Evolutionary conservation across 2,329 filamentous ascomycete genomes (phyloP).

Genomic region (Chrysosporium keratinophilum): DNA sequence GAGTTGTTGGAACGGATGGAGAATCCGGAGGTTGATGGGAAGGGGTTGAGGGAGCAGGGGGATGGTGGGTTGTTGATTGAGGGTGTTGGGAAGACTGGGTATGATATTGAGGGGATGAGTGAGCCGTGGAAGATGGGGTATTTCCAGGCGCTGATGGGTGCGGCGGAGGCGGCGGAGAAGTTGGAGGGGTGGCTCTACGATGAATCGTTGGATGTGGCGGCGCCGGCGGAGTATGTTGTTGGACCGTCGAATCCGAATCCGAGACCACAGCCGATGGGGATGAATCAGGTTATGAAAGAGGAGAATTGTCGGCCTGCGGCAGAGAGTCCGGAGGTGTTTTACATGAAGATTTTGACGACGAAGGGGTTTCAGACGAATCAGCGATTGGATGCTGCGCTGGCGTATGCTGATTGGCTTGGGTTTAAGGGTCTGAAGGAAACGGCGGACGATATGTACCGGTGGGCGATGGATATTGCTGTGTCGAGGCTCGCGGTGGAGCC

Average conservation of each 20-base stretch:
- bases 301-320: conserved; percentile 64
- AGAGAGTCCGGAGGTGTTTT: conserved; percentile 62
- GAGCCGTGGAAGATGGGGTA: conserved; percentile 82
- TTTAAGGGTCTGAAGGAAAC: conserved; percentile 58
- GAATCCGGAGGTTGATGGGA: conserved; percentile 57
- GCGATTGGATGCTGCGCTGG: conserved; percentile 67
- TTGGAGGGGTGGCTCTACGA: conserved; percentile 71
- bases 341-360: conserved; percentile 71
- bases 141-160: conserved; percentile 68
- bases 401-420: conserved; percentile 75
- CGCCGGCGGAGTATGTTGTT: conserved; percentile 61
- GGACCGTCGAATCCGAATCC: conserved; percentile 78
- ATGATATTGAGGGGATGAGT: conserved; percentile 63
- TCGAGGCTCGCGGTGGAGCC: conserved; percentile 41
- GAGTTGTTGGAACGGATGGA: conserved; percentile 58
- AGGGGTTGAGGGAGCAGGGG: conserved; percentile 48
- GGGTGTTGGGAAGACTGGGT: conserved; percentile 47
- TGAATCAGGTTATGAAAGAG: conserved; percentile 52
- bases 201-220: conserved; percentile 53
- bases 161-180: conserved; percentile 66
- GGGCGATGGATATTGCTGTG: conserved; percentile 65
- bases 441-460: conserved; percentile 61
- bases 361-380: conserved; percentile 69
- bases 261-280: conserved; percentile 51
- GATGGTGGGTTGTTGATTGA: conserved; percentile 47